Base-by-base conservation (phyloP, 257 asterid species). In the Orobanche coerulescens region DNA sequence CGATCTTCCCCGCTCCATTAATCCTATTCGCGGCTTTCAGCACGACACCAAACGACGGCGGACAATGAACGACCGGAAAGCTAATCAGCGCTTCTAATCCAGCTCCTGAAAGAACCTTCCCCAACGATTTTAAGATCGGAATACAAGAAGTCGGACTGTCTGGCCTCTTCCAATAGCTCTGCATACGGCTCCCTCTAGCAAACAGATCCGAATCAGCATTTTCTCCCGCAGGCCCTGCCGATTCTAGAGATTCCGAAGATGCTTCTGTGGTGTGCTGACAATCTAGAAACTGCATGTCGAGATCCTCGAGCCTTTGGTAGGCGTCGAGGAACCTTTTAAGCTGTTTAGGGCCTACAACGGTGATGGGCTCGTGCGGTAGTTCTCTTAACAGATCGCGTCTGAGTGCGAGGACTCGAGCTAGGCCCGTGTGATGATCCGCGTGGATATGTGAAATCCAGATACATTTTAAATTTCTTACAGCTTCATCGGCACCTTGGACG, bases 381-480 rank as follows among this genome's bases (percentile, higher is more conserved):
- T 74, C 91, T 44, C 75, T 75, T 71, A 93, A 64, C 67, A 93
- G 73, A 46, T 87, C 80, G 0, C 88, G 86, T 47, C 96, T 74
- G 5, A 77, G 87, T 28, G 99, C 79, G 30, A 93, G 94, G 71
- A 93, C 84, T 82, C 99, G 78, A 16, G 97, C 99, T 6, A 93
- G 91, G 28, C 99, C 97, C 0, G 97, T 83, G 59, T 93, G 99
- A 62, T 93, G 99, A 77, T 93, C 97, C 5, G 97, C 99, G 20
- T 93, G 99, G 55, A 93, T 93, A 71, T 93, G 99, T 30, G 99
- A 93, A 62, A 93, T 89, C 99, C 97, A 93, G 39, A 93, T 83
- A 36, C 91, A 93, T 73, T 71, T 82, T 66, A 93, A 71, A 30
- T 82, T 78, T 80, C 72, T 78, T 12, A 93, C 75, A 56, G 84